These are phyloP conservation scores for Fusarium sp. DNA, from an alignment of 2,329 filamentous ascomycete genomes.

Conservation along the genomic window DNA sequence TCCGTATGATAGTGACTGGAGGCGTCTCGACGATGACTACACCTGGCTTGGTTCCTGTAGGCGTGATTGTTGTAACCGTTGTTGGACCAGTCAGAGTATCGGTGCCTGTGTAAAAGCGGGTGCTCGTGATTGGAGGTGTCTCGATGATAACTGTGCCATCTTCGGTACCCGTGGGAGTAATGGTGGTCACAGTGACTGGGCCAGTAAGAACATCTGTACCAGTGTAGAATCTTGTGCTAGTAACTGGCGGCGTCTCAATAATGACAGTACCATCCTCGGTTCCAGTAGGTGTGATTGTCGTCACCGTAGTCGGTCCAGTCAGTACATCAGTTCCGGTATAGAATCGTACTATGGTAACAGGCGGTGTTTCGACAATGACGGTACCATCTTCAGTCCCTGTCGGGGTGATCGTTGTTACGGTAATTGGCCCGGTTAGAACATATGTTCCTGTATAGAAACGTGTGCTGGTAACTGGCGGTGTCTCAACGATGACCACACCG, in stretches of 20 bases:
- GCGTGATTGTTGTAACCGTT: background rate
- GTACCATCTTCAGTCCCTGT: background rate
- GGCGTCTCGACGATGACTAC: background rate
- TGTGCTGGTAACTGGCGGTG: background rate
- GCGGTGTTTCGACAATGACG: background rate
- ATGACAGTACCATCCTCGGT: background rate
- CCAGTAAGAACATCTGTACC: background rate
- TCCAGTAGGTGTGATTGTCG: background rate
- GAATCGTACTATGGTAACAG: background rate
- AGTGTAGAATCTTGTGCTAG: background rate
- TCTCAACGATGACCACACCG: background rate
- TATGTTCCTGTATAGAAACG: slow-evolving; percentile 3
- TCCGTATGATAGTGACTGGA: background rate
- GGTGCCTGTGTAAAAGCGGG: background rate
- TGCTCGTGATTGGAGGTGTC: background rate
- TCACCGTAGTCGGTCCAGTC: background rate
- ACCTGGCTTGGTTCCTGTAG: background rate
- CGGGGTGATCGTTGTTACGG: background rate
- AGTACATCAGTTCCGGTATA: slow-evolving; percentile 1
- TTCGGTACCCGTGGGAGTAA: background rate
- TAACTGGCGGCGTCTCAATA: background rate
- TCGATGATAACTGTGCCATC: background rate
- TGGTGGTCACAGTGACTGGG: background rate
- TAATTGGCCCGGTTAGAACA: background rate
- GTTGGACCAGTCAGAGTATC: background rate